Conservation (phyloP, 108 stramenopile genomes). For the Epipyxis sp. region DNA sequence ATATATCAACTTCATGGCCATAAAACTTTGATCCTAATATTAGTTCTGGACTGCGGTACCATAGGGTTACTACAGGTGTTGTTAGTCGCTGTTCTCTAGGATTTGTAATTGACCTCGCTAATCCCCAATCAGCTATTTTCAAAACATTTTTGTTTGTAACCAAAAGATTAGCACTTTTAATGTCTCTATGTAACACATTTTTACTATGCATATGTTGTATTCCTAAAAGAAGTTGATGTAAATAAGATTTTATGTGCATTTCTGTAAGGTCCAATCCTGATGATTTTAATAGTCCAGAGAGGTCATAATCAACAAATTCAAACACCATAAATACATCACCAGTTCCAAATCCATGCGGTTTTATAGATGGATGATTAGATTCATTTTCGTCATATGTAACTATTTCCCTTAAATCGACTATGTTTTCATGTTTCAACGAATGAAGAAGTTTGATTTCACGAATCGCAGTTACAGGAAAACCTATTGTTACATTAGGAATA, state of each 20-base stretch:
- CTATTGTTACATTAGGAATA: too few relatives aligned
- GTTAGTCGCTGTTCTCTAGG: not conserved
- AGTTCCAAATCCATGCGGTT: not conserved
- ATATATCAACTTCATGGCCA: conserved; percentile 31
- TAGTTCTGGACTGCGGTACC: conserved; percentile 32
- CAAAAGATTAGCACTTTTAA: conserved; percentile 50
- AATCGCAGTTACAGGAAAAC: conserved; percentile 49
- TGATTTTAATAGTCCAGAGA: conserved; percentile 44
- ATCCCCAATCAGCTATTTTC: conserved; percentile 25
- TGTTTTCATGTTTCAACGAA: conserved; percentile 42
- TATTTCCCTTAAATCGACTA: conserved; percentile 45
- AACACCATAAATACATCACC: conserved; percentile 50
- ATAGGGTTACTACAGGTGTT: conserved; percentile 23
- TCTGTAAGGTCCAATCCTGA: conserved; percentile 35
- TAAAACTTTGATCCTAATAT: conserved; percentile 12
- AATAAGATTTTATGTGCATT: conserved; percentile 47
- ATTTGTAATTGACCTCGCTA: conserved; percentile 13
- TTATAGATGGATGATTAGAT: not conserved
- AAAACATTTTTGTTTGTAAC: conserved; percentile 33
- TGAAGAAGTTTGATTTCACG: conserved; percentile 49
- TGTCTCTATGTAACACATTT: conserved; percentile 50
- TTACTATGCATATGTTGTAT: conserved; percentile 49
- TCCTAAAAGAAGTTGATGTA: conserved; percentile 49
- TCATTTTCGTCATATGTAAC: conserved; percentile 34
- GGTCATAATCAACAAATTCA: conserved; percentile 50